Base-by-base conservation (phyloP, 208 protist species). In the Angomonas desouzai region DNA sequence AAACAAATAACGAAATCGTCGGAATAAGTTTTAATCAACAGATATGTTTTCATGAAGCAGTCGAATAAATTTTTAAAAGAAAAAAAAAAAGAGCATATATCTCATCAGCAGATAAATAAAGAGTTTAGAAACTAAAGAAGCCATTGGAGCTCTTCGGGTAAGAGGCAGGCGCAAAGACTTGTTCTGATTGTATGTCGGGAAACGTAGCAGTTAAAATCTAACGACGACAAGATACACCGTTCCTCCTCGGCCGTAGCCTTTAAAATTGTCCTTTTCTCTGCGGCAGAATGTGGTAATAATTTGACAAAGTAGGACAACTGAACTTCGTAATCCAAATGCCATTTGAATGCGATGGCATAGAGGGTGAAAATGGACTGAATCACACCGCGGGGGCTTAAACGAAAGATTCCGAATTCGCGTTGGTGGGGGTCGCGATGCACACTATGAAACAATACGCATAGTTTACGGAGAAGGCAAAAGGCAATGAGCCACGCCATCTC, bases 331-430 rank as follows among this genome's bases (percentile, higher is more conserved):
- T 93, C 87, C 22, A 85, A 48, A 25, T 93, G 83, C 74, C 77
- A 91, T 49, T 93, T 93, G 47, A 88, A 76, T 1, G 87, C 83
- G 0, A 93, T 56, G 25, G 62, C 73, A 58, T 88, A 93, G 1
- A 72, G 64, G 0, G 81, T 78, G 59, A 93, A 89, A 22, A 93
- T 58, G 23, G 68, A 66, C 48, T 83, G 65, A 40, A 72, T 28
- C 0, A 64, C 25, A 53, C 18, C 9, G 48, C 23, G 48, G 9
- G 22, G 9, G 51, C 4, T 23, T 23, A 22, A 11, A 28, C 6
- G 27, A 34, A n/a, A n/a, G n/a, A n/a, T n/a, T n/a, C n/a, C n/a
- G n/a, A n/a, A n/a, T n/a, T n/a, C n/a, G n/a, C n/a, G n/a, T n/a
- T n/a, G n/a, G n/a, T n/a, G n/a, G n/a, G n/a, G n/a, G n/a, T n/a